Base-by-base conservation (phyloP, 2,329 filamentous ascomycete genomes). In the Eutypa lata region DNA sequence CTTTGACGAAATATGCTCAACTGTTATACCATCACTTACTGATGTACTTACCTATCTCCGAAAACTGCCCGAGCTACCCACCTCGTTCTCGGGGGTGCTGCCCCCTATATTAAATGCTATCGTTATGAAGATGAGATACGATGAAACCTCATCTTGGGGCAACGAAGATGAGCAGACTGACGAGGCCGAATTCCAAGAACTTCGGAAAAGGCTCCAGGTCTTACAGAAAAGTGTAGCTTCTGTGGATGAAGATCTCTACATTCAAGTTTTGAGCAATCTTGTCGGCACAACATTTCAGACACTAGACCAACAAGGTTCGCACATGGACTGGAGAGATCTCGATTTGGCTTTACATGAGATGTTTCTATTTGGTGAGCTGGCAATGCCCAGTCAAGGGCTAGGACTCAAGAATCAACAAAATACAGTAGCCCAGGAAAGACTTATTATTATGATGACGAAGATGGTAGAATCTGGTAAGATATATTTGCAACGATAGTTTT, bases 1-100 rank as follows among this genome's bases (percentile, higher is more conserved):
- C 68, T 99, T 95, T 70, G 94, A 99, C 71, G 94, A 99, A 74
- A 88, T 99, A 61, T 97, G 94, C 77, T 95, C 92, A 35, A 94
- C 91, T 13, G 91, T 97, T 53, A 96, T 99, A 56, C 90, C 92
- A 21, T 93, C 90, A 37, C 83, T 97, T 51, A 96, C 90, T 47
- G 95, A 99, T 65, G 82, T 97, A 47, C 82, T 99, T 55, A 91
- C 91, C 26, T 93, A 96, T 69, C 82, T 97, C 59, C 88, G 94
- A 53, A 96, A 92, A 71, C 78, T 91, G 37, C 82, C 87, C 13
- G 78, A 84, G 19, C 77, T 95, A n/a, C 86, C 89, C 18, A 74
- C 80, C 47, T 83, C 89, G 51, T 94, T 96, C 69, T 79, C 84
- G n/a, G 80, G 83, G 49, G 94, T 96, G 81, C 79, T 99, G 13